A percentile compares a stretch with the other conserved stretches of the same genome.
These are phyloP conservation scores for Camellia granthamiana DNA, from an alignment of 148 eudicot genomes.

Conservation along the genomic window DNA sequence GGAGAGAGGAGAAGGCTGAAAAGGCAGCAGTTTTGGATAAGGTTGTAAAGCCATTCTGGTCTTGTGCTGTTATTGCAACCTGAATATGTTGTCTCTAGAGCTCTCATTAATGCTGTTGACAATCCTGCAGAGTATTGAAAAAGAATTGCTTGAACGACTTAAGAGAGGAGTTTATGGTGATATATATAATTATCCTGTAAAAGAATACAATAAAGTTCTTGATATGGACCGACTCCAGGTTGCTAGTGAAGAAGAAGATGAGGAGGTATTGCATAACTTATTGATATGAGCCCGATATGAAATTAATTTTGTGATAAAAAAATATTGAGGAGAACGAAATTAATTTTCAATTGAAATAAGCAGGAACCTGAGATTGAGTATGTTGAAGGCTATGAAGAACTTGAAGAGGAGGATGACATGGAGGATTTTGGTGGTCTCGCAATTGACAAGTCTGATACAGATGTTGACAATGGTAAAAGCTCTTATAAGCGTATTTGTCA, in stretches of 20 bases:
- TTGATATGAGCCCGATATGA: not conserved
- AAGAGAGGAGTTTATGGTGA: conserved; percentile 58
- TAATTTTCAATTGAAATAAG: conserved; percentile 8
- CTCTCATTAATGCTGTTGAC: conserved; percentile 4
- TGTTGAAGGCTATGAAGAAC: conserved; percentile 79
- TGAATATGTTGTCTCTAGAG: not conserved
- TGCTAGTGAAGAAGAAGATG: conserved; percentile 49
- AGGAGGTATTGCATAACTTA: conserved; percentile 27
- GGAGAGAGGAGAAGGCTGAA: conserved; percentile 90
- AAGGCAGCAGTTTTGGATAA: conserved; percentile 73
- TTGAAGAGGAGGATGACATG: conserved; percentile 79
- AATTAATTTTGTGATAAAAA: not conserved
- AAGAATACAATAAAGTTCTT: conserved; percentile 41
- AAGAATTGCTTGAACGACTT: conserved; percentile 81
- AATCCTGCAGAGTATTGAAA: conserved; percentile 69
- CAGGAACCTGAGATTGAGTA: conserved; percentile 65
- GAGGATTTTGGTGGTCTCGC: conserved; percentile 65
- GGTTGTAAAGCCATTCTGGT: conserved; percentile 30
- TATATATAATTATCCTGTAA: conserved; percentile 50
- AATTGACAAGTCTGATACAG: conserved; percentile 18
- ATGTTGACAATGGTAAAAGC: conserved; percentile 29
- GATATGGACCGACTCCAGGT: conserved; percentile 26
- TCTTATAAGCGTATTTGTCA: not conserved
- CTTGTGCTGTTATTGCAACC: not conserved
- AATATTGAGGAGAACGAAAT: not conserved